Conservation (phyloP, 805 yeast species). For the Saccharomycopsis capsularis region DNA sequence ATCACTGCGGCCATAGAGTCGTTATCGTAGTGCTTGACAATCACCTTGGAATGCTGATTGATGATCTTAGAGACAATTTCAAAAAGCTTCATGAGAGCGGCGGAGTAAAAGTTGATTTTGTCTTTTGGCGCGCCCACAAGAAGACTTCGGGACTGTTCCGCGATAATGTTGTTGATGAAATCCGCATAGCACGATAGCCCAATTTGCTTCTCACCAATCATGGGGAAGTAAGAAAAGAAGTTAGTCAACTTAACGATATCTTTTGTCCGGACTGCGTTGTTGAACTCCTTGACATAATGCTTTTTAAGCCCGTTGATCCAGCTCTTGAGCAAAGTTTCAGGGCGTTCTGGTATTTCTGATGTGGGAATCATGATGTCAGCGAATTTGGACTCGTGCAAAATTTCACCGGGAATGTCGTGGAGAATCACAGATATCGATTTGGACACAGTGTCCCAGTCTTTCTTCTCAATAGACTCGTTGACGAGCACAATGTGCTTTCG, state of each 20-base stretch:
- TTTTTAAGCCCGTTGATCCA: conserved; percentile 56
- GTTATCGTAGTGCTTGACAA: conserved; percentile 63
- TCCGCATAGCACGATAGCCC: conserved; percentile 80
- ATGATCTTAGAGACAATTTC: conserved; percentile 81
- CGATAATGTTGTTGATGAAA: conserved; percentile 79
- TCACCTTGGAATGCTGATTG: conserved; percentile 78
- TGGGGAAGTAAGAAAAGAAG: conserved; percentile 81
- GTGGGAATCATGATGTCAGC: conserved; percentile 83
- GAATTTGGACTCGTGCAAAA: conserved; percentile 53
- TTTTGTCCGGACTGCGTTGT: conserved; percentile 56
- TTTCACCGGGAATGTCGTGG: conserved; percentile 43
- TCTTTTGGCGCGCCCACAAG: conserved; percentile 39
- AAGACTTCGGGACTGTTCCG: conserved; percentile 66
- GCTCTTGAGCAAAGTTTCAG: conserved; percentile 44
- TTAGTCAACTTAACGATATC: conserved; percentile 67
- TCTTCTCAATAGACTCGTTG: conserved; percentile 56
- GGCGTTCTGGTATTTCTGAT: conserved; percentile 75
- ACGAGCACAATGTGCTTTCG: conserved; percentile 61
- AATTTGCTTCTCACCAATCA: conserved; percentile 60
- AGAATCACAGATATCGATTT: conserved; percentile 48
- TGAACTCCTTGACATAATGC: conserved; percentile 57
- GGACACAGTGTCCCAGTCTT: conserved; percentile 77
- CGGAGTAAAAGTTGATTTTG: conserved; percentile 49
- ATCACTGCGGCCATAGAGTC: conserved; percentile 59
- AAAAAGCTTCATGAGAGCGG: conserved; percentile 58